Evolutionary conservation across 148 eudicot genomes (phyloP).

Genomic region (Rhododendron williamsianum): DNA sequence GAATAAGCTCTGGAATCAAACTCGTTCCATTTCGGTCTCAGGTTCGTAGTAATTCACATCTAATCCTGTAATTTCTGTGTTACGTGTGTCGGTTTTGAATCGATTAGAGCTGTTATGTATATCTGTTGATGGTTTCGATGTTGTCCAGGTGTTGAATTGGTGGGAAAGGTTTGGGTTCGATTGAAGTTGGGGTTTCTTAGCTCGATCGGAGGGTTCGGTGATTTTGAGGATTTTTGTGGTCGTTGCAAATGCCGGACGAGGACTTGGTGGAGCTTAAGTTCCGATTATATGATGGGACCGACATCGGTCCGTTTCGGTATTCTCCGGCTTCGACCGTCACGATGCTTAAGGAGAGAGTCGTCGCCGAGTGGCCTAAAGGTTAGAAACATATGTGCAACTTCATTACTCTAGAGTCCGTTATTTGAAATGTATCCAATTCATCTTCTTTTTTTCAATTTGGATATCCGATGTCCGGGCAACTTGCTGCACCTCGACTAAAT

Average conservation of each 20-base stretch:
- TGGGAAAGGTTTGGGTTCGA: background rate
- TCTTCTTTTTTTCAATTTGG: background rate
- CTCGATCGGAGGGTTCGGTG: background rate
- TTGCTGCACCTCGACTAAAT: background rate
- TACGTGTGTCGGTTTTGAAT: background rate
- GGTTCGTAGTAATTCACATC: background rate
- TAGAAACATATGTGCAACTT: background rate
- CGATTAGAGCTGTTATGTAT: background rate
- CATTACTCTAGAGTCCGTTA: background rate
- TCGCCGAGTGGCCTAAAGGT: conserved; percentile 90
- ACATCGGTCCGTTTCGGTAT: conserved; percentile 68
- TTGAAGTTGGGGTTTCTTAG: background rate
- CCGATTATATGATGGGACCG: conserved; percentile 69
- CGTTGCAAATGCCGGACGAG: conserved; percentile 63
- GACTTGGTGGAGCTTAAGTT: conserved; percentile 71
- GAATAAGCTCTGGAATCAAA: background rate
- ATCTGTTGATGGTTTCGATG: background rate
- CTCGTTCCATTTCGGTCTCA: background rate
- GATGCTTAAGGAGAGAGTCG: conserved; percentile 64
- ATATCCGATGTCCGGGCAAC: no score
- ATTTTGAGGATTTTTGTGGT: background rate
- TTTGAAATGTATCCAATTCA: background rate
- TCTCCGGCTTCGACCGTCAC: conserved; percentile 56
- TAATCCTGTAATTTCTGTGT: background rate
- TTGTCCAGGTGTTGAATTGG: conserved; percentile 11